A percentile compares a stretch with the other conserved stretches of the same genome.
Conservation (phyloP, 345 rosid species). For the Sonneratia caseolaris region DNA sequence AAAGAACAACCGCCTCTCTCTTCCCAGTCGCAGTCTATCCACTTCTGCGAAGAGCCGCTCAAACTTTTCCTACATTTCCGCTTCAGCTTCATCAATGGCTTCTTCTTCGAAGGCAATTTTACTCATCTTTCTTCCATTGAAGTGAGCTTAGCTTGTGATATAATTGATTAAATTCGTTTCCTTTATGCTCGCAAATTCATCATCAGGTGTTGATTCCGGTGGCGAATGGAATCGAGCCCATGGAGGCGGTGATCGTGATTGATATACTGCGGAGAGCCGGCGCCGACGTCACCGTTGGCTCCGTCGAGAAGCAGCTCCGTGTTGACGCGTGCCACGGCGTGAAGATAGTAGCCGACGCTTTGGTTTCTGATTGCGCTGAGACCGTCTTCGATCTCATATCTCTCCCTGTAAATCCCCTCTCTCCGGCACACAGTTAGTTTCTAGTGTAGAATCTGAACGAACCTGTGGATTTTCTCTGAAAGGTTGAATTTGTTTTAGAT, state of each 20-base stretch:
- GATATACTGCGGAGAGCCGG: slow-evolving; percentile 79
- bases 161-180: neutral
- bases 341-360: slow-evolving; percentile 69
- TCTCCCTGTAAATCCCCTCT: slow-evolving; percentile 26
- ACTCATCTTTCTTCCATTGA: neutral
- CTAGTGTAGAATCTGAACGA: neutral
- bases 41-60: slow-evolving; percentile 16
- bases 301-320: slow-evolving; percentile 56
- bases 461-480: neutral
- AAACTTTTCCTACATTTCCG: slow-evolving; percentile 13
- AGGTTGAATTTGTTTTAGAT: neutral
- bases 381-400: slow-evolving; percentile 56
- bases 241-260: slow-evolving; percentile 80
- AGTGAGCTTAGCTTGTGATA: neutral
- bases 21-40: neutral
- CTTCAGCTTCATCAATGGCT: slow-evolving; percentile 42
- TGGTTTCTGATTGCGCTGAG: slow-evolving; percentile 39
- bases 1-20: neutral
- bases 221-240: slow-evolving; percentile 87
- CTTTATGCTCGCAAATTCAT: neutral
- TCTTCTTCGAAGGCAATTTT: slow-evolving; percentile 35
- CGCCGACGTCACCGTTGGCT: slow-evolving; percentile 73
- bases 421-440: neutral
- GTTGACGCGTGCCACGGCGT: slow-evolving; percentile 73
- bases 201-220: slow-evolving; percentile 82